Base-by-base conservation (phyloP, 495 filamentous ascomycete genomes). In the Penicillium pulvis region DNA sequence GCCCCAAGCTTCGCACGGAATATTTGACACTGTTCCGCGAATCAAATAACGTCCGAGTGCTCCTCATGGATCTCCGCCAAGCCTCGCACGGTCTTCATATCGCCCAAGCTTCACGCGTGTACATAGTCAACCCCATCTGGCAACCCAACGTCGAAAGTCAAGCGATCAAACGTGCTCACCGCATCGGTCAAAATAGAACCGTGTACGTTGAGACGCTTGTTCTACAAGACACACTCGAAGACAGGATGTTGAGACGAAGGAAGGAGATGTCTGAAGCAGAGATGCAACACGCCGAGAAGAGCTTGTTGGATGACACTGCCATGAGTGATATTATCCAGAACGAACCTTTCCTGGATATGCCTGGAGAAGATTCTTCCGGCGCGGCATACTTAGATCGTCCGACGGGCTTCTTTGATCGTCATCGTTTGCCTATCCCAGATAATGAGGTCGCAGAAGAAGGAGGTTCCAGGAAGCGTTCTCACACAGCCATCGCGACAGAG, bases 171-270 rank as follows among this genome's bases (percentile, higher is more conserved):
- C 88, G 93, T 63, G 91, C 90, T 0, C 89, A 96, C 59, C 81
- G 93, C 28, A 96, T 98, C 60, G 90, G 91, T 2, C 93, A 97
- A 67, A 85, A 83, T 10, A 83, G 81, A 55, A 85, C 88, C 0
- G 94, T 97, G 0, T 85, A 83, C 9, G 93, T 96, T 8, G 91
- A 97, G 71, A 98, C 92, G 0, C 79, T 98, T 1, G 90, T 93
- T 0, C 69, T 94, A n/a, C 78, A 82, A 45, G 87, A 85, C 41
- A 96, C 90, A 5, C 79, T 97, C 2, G 93, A 98, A 62, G 92
- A 97, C 68, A 83, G 85, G 20, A 94, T 98, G 72, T 76, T 94
- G 0, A 74, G 85, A 41, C 82, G 92, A 6, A 73, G 89, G 16
- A 83, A 87, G 48, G 79, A 85, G 20, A 96, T 98, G 91, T 88